Evolutionary conservation across 257 asterid genomes (phyloP).

Genomic region (Salvia miltiorrhiza): DNA sequence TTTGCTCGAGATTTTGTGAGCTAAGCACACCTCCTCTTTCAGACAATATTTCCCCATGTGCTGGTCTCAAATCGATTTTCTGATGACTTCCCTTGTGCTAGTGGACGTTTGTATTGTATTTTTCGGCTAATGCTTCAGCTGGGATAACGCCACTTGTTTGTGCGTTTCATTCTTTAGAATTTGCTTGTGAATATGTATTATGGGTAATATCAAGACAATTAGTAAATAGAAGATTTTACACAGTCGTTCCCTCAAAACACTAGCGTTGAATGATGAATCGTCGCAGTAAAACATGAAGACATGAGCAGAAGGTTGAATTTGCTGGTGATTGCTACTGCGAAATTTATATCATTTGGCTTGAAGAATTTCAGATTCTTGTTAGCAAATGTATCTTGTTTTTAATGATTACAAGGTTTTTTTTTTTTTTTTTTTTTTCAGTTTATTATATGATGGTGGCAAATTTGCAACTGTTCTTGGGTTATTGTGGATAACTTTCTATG

Average conservation of each 20-base stretch:
- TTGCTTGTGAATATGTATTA: constrained; percentile 18
- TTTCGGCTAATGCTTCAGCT: constrained; percentile 15
- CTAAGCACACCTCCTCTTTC: constrained; percentile 15
- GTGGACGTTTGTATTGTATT: not conserved
- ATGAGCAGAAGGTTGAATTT: not conserved
- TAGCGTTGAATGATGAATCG: too few species aligned
- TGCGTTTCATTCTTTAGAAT: not conserved
- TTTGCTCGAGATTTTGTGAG: constrained; percentile 41
- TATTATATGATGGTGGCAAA: too few species aligned
- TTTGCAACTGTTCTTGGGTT: too few species aligned
- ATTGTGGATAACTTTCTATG: too few species aligned
- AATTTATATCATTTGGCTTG: not conserved
- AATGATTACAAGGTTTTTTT: not conserved
- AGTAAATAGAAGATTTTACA: not conserved
- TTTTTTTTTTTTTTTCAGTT: too few species aligned
- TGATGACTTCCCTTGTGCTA: constrained; percentile 14
- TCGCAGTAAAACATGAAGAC: too few species aligned
- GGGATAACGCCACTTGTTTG: not conserved
- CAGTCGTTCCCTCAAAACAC: too few species aligned
- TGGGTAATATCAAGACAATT: not conserved
- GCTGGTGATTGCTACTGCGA: not conserved
- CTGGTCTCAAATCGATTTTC: not conserved
- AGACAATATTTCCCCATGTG: not conserved
- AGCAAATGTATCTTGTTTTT: not conserved
- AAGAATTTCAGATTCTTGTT: not conserved